phyloP scores from a whole-genome alignment of 352 stramenopile species.

The Albugo candida region DNA sequence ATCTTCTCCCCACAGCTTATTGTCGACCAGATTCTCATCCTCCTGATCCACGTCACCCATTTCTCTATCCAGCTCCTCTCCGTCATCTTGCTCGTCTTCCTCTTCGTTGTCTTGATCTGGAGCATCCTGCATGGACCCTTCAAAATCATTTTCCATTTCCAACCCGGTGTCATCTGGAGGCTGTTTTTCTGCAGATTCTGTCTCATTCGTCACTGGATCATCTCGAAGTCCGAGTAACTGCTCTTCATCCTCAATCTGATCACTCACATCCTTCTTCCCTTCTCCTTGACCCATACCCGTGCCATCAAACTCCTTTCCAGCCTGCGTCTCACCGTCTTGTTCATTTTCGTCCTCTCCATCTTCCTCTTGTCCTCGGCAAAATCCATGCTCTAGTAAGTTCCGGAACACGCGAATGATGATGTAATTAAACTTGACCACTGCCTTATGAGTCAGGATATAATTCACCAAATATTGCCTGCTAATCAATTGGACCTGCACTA shows the following conservation, averaged over 20 bases:
- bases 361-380: constrained; percentile 66
- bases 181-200: constrained; percentile 74
- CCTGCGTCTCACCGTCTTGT: constrained; percentile 83
- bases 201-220: constrained; percentile 70
- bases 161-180: constrained; percentile 91
- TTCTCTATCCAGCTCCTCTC: constrained; percentile 95
- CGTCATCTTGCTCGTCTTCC: constrained; percentile 65
- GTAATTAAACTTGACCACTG: constrained; percentile 89
- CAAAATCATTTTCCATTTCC: constrained; percentile 99
- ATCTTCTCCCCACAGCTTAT: constrained; percentile 96
- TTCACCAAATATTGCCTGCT: constrained; percentile 64
- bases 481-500: constrained; percentile 48
- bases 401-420: constrained; percentile 92
- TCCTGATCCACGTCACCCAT: constrained; percentile 95
- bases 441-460: constrained; percentile 73
- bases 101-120: constrained; percentile 63
- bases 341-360: constrained; percentile 62
- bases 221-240: constrained; percentile 97
- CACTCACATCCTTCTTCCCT: constrained; percentile 96
- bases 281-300: constrained; percentile 99
- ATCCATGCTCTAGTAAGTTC: constrained; percentile 91
- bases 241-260: constrained; percentile 99
- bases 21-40: constrained; percentile 97
- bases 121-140: constrained; percentile 97
- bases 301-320: constrained; percentile 96